phyloP scores from a whole-genome alignment of 1,139 yeast genomes.

The Zygosaccharomyces sapae region DNA sequence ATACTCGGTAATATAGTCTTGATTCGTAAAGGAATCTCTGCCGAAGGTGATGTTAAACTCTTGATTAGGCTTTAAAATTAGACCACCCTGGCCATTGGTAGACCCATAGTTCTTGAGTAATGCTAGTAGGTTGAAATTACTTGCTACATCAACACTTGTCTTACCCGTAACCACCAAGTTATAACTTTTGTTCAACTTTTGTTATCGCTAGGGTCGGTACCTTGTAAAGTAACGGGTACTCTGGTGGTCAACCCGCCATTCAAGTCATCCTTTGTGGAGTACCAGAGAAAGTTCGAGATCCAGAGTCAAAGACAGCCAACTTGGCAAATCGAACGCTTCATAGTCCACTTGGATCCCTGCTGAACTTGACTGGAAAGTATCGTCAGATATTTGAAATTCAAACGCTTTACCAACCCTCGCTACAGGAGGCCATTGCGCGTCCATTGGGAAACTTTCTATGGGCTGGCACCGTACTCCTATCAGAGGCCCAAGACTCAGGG shows the following conservation, averaged over 20 bases:
- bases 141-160: conserved; percentile 45
- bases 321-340: conserved; percentile 56
- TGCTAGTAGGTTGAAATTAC: conserved; percentile 42
- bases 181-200: conserved; percentile 46
- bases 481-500: conserved; percentile 7
- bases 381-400: conserved; percentile 62
- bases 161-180: conserved; percentile 55
- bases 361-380: conserved; percentile 59
- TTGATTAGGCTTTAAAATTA: conserved; percentile 69
- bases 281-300: conserved; percentile 62
- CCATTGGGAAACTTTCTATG: conserved; percentile 72
- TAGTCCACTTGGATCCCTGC: conserved; percentile 47
- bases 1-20: conserved; percentile 53
- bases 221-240: conserved; percentile 48
- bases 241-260: conserved; percentile 39
- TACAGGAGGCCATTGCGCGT: conserved; percentile 80
- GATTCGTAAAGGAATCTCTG: conserved; percentile 47
- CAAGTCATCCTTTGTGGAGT: conserved; percentile 52
- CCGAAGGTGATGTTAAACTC: conserved; percentile 61
- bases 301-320: conserved; percentile 74
- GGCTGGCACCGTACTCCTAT: conserved; percentile 33
- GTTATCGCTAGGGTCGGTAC: conserved; percentile 56
- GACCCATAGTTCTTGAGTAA: conserved; percentile 55
- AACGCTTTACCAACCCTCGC: conserved; percentile 67
- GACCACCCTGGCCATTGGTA: conserved; percentile 69